These are phyloP conservation scores for Batrachochytrium dendrobatidis DNA, from an alignment of 371 early-diverging fungal species.

Conservation along the genomic window DNA sequence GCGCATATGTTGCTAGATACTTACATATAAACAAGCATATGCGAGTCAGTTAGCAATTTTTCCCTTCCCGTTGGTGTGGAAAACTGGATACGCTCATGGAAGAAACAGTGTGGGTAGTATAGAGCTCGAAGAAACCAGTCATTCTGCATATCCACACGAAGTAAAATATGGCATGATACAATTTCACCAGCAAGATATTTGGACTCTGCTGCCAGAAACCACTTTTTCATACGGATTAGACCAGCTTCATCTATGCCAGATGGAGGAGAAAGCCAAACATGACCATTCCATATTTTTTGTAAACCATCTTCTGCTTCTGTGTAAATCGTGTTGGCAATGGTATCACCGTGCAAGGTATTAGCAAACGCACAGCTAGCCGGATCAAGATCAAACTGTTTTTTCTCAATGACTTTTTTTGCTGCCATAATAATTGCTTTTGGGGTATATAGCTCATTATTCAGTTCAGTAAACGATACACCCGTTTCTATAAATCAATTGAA, in stretches of 20 bases:
- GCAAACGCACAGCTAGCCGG: constrained; percentile 24
- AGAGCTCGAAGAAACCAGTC: constrained; percentile 19
- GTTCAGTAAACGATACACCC: constrained; percentile 22
- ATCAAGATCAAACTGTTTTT: constrained; percentile 25
- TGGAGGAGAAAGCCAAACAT: constrained; percentile 33
- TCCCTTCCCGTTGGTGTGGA: constrained; percentile 26
- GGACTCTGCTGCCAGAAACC: constrained; percentile 20
- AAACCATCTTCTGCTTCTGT: constrained; percentile 24
- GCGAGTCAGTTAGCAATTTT: constrained; percentile 20
- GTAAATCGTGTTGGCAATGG: constrained; percentile 19
- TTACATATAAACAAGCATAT: constrained; percentile 32
- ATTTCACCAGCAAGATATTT: constrained; percentile 17
- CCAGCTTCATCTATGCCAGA: constrained; percentile 13
- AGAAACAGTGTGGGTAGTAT: constrained; percentile 30
- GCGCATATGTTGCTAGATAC: background rate
- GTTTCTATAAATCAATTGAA: constrained; percentile 14
- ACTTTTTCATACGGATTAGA: constrained; percentile 11
- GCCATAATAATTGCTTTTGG: constrained; percentile 23
- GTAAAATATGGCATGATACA: constrained; percentile 15
- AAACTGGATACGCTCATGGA: constrained; percentile 19
- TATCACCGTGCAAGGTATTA: constrained; percentile 19
- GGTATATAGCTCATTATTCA: constrained; percentile 30
- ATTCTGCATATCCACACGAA: constrained; percentile 20
- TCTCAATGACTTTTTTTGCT: constrained; percentile 20
- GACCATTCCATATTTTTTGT: constrained; percentile 23